These are phyloP conservation scores for Raphanus hybrid DNA, from an alignment of 441 rosid genomes.

Conservation along the genomic window DNA sequence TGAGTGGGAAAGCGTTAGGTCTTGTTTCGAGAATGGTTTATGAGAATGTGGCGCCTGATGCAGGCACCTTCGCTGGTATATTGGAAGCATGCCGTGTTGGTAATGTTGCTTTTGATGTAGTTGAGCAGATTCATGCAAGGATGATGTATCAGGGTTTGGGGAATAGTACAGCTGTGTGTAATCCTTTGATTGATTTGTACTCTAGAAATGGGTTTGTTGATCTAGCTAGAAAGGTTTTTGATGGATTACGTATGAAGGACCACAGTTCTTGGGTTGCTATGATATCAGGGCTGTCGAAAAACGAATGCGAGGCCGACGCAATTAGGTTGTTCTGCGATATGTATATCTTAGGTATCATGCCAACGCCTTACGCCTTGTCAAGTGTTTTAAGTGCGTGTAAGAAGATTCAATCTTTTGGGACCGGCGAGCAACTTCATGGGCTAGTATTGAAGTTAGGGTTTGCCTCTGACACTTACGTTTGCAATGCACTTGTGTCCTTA, in stretches of 20 bases:
- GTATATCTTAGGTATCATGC: conserved; percentile 58
- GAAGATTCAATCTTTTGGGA: conserved; percentile 58
- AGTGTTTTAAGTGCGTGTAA: conserved; percentile 88
- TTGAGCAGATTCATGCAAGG: conserved; percentile 74
- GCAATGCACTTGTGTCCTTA: conserved; percentile 84
- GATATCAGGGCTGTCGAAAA: conserved; percentile 78
- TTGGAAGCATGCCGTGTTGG: conserved; percentile 59
- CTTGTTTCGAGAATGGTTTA: conserved; percentile 51
- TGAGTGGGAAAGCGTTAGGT: conserved; percentile 43
- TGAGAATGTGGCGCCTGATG: conserved; percentile 53
- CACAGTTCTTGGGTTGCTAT: conserved; percentile 87
- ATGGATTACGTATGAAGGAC: conserved; percentile 58
- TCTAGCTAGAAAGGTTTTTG: conserved; percentile 66
- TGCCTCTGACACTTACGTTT: conserved; percentile 68
- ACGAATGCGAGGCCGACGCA: conserved; percentile 66
- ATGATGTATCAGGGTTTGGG: conserved; percentile 64
- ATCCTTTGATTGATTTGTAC: conserved; percentile 75
- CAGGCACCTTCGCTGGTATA: conserved; percentile 51
- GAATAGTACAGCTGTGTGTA: conserved; percentile 52
- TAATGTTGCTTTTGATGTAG: conserved; percentile 44
- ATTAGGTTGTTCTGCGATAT: conserved; percentile 62
- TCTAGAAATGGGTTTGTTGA: conserved; percentile 63
- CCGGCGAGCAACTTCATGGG: conserved; percentile 79
- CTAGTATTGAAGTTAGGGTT: conserved; percentile 73
- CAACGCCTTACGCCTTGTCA: conserved; percentile 80